These are phyloP conservation scores for Colletotrichum magnum DNA, from an alignment of 2,329 filamentous ascomycete species.

Conservation along the genomic window DNA sequence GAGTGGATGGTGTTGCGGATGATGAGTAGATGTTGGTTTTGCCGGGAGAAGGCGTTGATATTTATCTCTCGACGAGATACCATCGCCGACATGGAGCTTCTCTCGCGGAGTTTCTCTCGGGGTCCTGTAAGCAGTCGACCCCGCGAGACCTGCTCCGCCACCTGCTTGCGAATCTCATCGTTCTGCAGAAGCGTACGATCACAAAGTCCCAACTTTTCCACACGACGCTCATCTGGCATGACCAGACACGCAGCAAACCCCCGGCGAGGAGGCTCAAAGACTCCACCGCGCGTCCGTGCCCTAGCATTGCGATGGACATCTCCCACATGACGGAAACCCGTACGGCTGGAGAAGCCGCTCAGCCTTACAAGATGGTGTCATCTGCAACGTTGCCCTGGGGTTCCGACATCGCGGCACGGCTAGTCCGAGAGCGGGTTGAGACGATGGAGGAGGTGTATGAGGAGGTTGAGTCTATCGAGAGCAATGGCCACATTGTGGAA, in stretches of 20 bases:
- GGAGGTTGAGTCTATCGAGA: not conserved
- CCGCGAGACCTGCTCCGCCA: not conserved
- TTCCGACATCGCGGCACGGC: not conserved
- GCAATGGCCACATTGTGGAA: not conserved
- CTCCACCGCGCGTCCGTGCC: not conserved
- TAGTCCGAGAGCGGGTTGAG: not conserved
- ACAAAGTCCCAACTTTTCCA: not conserved
- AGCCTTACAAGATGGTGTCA: not conserved
- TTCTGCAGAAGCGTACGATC: not conserved
- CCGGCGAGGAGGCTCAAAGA: not conserved
- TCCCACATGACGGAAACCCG: not conserved
- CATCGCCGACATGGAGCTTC: not conserved
- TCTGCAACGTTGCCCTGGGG: not conserved
- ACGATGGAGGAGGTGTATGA: not conserved
- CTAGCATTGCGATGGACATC: not conserved
- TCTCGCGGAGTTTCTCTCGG: not conserved
- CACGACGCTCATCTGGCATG: too few relatives aligned
- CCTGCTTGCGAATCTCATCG: not conserved
- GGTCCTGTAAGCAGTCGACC: not conserved
- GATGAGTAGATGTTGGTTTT: not conserved
- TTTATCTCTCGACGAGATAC: constrained; percentile 1
- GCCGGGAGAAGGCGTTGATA: not conserved
- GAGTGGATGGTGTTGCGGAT: constrained; percentile 15
- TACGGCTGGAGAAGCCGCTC: not conserved
- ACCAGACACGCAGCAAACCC: not conserved